Base-by-base conservation (phyloP, 2,329 filamentous ascomycete species). In the Nemania serpens region DNA sequence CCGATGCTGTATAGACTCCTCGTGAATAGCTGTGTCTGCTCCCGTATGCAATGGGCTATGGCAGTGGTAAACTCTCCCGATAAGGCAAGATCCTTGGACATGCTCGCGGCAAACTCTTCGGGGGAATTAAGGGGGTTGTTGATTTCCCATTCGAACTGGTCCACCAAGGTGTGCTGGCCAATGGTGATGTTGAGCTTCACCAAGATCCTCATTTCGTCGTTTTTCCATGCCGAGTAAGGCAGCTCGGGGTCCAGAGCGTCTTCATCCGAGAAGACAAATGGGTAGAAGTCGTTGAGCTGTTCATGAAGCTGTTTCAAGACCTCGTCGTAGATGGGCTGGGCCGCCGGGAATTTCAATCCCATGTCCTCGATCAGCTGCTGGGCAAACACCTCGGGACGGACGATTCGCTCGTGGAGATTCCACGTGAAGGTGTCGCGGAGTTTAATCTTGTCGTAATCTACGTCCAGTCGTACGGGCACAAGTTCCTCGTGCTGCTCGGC, bases 81-180 rank as follows among this genome's bases (percentile, higher is more conserved):
- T 17, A 99, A 83, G 4, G 93, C 93, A 25, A 99, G 83, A 71
- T 99, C 95, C 61, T 88, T 86, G 0, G 93, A 88, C 91, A 98
- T 96, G 73, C 88, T 88, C 63, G 86, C 82, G 25, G 95, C 95
- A 75, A 99, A 99, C 59, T 96, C 92, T 77, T 99, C 95, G 2
- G 95, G 93, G 0, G 91, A 96, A 75, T 99, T 99, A 56, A 89
- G 80, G 0, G 93, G 90, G 74, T 97, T 96, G 77, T 98, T 98
- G 74, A 98, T 93, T 70, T 99, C 95, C 95, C 95, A 99, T 76
- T 99, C 95, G 64, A 99, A 98, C 74, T 98, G 95, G 71, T 99
- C 95, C 37, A 97, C 89, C 25, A 99, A 82, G 0, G 93, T 98
- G 72, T 96, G 91, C 65, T 91, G 90, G 42, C 94, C 95, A 72